These are phyloP conservation scores for Eustoma russellianum DNA, from an alignment of 257 asterid species.

Conservation along the genomic window DNA sequence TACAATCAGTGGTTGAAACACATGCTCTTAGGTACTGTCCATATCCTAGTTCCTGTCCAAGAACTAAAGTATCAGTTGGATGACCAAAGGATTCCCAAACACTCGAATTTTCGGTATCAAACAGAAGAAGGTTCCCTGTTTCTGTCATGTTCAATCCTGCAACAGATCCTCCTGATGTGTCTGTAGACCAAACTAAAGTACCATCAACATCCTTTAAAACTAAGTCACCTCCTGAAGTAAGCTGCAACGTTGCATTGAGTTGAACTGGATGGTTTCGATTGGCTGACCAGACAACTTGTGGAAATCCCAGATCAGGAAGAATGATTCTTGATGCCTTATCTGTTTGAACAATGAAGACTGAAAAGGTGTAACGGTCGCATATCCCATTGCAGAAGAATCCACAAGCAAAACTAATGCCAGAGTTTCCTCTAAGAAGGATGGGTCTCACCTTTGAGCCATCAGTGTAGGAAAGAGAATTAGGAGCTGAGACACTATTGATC, in stretches of 20 bases:
- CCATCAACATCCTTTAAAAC: slow-evolving; percentile 33
- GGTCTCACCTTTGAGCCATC: slow-evolving; percentile 28
- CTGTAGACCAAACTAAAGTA: slow-evolving; percentile 34
- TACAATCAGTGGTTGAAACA: slow-evolving; percentile 25
- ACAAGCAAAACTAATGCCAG: slow-evolving; percentile 35
- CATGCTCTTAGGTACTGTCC: slow-evolving; percentile 31
- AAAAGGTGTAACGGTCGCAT: slow-evolving; percentile 32
- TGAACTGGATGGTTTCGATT: slow-evolving; percentile 25
- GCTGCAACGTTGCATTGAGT: slow-evolving; percentile 30
- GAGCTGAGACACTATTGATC: slow-evolving; percentile 29
- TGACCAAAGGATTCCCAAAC: slow-evolving; percentile 46
- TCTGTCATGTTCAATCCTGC: slow-evolving; percentile 29
- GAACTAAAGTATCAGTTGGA: slow-evolving; percentile 35
- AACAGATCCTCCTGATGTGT: slow-evolving; percentile 26
- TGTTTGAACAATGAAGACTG: slow-evolving; percentile 31
- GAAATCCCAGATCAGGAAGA: slow-evolving; percentile 22
- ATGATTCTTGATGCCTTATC: slow-evolving; percentile 15
- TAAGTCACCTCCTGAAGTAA: slow-evolving; percentile 29
- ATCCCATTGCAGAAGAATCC: slow-evolving; percentile 37
- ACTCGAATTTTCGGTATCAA: slow-evolving; percentile 8
- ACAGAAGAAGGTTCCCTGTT: slow-evolving; percentile 29
- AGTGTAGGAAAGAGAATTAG: slow-evolving; percentile 16
- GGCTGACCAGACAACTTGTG: slow-evolving; percentile 52
- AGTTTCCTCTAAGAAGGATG: slow-evolving; percentile 32
- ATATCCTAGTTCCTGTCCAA: slow-evolving; percentile 20